Percentiles rank a stretch among this genome's conserved stretches.
phyloP scores from a whole-genome alignment of 2,329 filamentous ascomycete species.

The Cryphonectria carpinicola region DNA sequence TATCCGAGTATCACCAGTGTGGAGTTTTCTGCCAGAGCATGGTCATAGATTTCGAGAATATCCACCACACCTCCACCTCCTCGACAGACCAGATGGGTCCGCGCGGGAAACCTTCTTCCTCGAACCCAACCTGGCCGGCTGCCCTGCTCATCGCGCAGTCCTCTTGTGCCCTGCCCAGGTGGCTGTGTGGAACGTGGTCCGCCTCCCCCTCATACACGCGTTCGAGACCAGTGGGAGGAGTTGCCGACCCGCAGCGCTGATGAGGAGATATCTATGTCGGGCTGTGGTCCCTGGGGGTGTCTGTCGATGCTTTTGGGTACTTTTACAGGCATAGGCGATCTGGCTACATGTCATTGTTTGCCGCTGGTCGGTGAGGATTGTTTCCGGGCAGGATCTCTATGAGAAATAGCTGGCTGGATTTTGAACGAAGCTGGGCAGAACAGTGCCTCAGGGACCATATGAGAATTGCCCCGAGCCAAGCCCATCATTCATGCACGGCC shows the following conservation, averaged over 20 bases:
- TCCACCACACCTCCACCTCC: background rate
- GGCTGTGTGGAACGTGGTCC: background rate
- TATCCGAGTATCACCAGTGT: background rate
- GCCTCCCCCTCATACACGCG: background rate
- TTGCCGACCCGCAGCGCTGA: background rate
- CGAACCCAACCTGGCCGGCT: background rate
- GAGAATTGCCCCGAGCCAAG: constrained; percentile 1
- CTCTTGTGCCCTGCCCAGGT: background rate
- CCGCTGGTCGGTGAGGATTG: background rate
- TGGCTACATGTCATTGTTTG: background rate
- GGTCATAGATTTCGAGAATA: background rate
- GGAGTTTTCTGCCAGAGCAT: constrained; percentile 7
- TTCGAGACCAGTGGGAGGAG: background rate
- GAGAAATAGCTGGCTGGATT: background rate
- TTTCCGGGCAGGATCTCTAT: no score
- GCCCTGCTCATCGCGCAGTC: background rate
- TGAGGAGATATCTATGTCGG: background rate
- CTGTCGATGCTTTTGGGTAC: background rate
- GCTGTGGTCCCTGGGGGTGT: background rate
- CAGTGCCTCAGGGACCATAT: background rate
- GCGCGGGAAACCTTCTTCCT: background rate
- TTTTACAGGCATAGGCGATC: background rate
- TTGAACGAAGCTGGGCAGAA: no score
- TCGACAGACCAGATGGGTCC: background rate
- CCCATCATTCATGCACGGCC: background rate